A percentile compares a stretch with the other conserved stretches of the same genome.
phyloP scores from a whole-genome alignment of 106 monocot species.

The Dendrobium officinale region DNA sequence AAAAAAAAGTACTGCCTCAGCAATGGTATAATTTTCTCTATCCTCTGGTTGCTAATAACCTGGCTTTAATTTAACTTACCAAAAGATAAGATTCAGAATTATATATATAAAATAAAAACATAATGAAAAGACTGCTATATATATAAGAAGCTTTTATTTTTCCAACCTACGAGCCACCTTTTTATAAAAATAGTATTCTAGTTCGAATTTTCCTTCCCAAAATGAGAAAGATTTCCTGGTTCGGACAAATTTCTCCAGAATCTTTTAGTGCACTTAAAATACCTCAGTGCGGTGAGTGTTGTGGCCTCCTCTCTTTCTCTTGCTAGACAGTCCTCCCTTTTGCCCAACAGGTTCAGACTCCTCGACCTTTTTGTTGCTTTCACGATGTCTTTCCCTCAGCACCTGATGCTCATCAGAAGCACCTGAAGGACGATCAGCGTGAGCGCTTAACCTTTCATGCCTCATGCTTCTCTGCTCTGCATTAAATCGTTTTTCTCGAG shows the following conservation, averaged over 20 bases:
- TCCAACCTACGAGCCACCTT: not conserved
- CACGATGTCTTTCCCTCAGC: conserved; percentile 43
- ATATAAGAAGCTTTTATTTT: not conserved
- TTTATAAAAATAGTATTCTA: not conserved
- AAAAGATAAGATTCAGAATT: not conserved
- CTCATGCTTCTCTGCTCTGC: conserved; percentile 33
- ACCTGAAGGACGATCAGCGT: conserved; percentile 20
- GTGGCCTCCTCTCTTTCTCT: conserved; percentile 56
- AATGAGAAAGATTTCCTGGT: not conserved
- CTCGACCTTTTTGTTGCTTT: conserved; percentile 35
- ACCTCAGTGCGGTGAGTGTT: conserved; percentile 23
- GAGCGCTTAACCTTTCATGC: conserved; percentile 34
- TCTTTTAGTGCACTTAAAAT: not conserved
- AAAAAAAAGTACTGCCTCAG: not conserved
- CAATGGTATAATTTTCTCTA: not conserved
- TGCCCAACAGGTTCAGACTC: conserved; percentile 29
- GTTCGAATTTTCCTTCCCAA: not conserved
- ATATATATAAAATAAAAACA: not conserved
- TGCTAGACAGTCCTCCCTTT: conserved; percentile 15
- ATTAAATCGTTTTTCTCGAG: conserved; percentile 28
- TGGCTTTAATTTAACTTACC: not conserved
- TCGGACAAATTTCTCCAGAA: not conserved
- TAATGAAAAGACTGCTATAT: not conserved
- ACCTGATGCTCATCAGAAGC: conserved; percentile 23
- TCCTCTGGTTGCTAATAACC: not conserved